Evolutionary conservation across 108 stramenopile genomes (phyloP), one percentile per base, ranked within the genome.

Genomic region (Pseudonitzschia pungens): DNA sequence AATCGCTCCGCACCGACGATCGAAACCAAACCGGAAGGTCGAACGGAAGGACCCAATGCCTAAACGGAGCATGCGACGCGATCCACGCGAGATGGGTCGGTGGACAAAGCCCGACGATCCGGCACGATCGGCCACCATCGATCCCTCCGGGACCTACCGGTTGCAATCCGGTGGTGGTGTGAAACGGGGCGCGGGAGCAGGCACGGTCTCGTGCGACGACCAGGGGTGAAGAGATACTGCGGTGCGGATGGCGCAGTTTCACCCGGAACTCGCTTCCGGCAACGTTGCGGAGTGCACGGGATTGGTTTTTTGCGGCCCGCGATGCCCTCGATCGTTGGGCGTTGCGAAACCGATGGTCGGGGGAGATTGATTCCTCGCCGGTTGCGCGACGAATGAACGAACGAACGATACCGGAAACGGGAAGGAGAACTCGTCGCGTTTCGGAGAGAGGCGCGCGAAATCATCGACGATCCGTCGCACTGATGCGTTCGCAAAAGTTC

Each of bases 121-220:
- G 4, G 55, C 72, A 1, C 32, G 27, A 60, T 50, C 65, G 10
- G 56, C 60, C 6, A 45, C 52, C 21, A 83, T 83, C 26, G 77
- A 78, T 74, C 86, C 88, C 7, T 42, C 69, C 18, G 68, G 68
- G 57, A 73, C 73, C 0, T 93, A 93, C 45, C 50, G 82, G 10
- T 62, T 93, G 15, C 86, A 81, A 57, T 89, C 91, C 62, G 94
- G 92, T 67, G 94, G 94, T 40, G 94, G 94, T 22, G 82, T 90
- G 2, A 87, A 89, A 63, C 86, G 86, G 14, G 87, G 89, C 0
- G 66, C 65, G 20, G 93, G 93, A 20, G 74, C 82, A 6, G 93
- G 93, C 40, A 88, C 87, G 83, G 93, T 87, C 3, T 48, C 92
- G 24, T 94, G 86, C 69, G 86, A 86, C 68, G 70, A 76, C 43